These are phyloP conservation scores for Trypanosoma conorhini DNA, from an alignment of 208 protist species.

Conservation along the genomic window DNA sequence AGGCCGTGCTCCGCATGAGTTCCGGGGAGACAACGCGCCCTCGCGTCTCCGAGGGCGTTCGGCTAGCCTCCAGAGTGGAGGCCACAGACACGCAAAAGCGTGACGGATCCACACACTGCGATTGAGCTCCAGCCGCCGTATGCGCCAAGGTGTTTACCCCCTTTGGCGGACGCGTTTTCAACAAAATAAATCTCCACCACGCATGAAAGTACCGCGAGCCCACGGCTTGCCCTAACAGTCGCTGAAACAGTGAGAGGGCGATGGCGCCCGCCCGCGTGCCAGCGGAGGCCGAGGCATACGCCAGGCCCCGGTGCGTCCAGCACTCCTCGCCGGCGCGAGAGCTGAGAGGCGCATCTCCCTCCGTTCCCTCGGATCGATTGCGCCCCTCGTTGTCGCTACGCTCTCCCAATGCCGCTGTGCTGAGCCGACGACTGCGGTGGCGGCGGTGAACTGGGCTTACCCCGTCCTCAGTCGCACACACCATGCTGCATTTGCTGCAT, in stretches of 20 bases:
- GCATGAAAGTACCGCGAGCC: conserved; percentile 24
- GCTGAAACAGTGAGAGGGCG: neutral
- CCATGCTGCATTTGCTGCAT: no score
- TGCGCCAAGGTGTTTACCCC: neutral
- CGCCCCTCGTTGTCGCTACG: no score
- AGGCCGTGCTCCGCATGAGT: no score
- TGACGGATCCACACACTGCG: no score
- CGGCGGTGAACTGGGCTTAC: no score
- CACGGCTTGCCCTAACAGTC: neutral
- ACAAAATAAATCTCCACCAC: conserved; percentile 18
- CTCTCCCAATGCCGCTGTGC: no score
- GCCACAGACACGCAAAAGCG: neutral
- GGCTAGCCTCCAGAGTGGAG: no score
- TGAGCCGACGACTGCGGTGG: no score
- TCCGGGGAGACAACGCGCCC: no score
- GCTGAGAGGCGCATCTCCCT: neutral
- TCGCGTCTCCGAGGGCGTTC: no score
- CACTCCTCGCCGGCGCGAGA: neutral
- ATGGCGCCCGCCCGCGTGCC: neutral
- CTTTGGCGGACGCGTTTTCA: neutral
- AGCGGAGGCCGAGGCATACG: neutral
- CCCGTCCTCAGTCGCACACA: no score
- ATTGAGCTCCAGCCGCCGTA: neutral
- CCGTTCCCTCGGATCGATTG: no score
- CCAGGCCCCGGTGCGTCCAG: neutral